phyloP scores from a whole-genome alignment of 106 monocot species.

The Posidonia australis region DNA sequence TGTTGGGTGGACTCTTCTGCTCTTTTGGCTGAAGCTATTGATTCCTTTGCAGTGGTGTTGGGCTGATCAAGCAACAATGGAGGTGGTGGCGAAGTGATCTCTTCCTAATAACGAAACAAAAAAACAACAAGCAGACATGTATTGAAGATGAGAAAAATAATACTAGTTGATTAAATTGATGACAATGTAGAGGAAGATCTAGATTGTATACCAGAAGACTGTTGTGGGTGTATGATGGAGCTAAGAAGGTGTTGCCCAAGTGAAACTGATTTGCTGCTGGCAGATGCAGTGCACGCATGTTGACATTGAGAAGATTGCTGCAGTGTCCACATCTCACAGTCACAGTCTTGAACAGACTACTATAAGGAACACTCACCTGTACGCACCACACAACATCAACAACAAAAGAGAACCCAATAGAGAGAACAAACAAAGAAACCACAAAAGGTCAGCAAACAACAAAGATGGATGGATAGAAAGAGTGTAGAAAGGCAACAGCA shows the following conservation, averaged over 20 bases:
- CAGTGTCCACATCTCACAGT: slow-evolving; percentile 95
- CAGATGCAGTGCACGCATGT: slow-evolving; percentile 77
- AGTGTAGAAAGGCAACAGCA: neutral
- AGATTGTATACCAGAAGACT: slow-evolving; percentile 42
- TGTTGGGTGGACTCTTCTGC: slow-evolving; percentile 30
- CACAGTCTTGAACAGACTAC: slow-evolving; percentile 86
- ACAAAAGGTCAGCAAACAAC: neutral
- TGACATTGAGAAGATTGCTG: slow-evolving; percentile 83
- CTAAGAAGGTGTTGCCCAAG: slow-evolving; percentile 36
- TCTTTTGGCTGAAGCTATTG: slow-evolving; percentile 24
- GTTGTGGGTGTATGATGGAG: slow-evolving; percentile 25
- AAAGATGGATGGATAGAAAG: neutral
- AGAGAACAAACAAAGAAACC: neutral
- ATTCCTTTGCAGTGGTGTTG: slow-evolving; percentile 17
- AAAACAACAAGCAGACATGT: neutral
- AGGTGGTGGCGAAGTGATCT: slow-evolving; percentile 44
- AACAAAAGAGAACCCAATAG: neutral
- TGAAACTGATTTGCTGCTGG: slow-evolving; percentile 56
- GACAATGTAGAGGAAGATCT: neutral
- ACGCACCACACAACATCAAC: too few relatives aligned
- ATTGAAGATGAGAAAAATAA: too few relatives aligned
- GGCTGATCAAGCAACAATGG: slow-evolving; percentile 45
- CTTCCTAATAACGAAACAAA: slow-evolving; percentile 34
- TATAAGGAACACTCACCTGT: slow-evolving; percentile 94
- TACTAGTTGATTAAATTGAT: too few relatives aligned